Evolutionary conservation across 208 protist species (phyloP).

Genomic region (Histomonas meleagridis): DNA sequence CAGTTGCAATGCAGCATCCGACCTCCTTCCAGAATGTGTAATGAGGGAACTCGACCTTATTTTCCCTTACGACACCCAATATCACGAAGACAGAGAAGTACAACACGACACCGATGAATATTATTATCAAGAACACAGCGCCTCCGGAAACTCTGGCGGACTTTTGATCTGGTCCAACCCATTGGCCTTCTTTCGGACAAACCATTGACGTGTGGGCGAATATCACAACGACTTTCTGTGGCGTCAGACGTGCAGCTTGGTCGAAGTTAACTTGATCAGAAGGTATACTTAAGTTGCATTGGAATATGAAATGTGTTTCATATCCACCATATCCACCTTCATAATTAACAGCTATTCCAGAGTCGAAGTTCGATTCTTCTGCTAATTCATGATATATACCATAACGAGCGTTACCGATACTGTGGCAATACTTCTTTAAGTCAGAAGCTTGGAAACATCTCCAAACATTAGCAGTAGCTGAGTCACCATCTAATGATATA

Average conservation of each 20-base stretch:
- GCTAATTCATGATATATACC: not conserved
- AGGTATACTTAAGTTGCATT: not conserved
- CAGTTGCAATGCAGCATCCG: not conserved
- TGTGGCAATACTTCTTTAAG: not conserved
- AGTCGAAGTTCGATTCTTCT: not conserved
- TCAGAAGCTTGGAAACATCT: not conserved
- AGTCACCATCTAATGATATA: not conserved
- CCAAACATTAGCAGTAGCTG: not conserved
- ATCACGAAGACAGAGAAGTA: not conserved
- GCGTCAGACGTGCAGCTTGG: not conserved
- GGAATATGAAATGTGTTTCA: not conserved
- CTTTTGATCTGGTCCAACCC: no score
- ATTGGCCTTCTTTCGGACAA: not conserved
- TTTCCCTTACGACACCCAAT: not conserved
- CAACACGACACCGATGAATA: not conserved
- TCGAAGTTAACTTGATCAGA: not conserved
- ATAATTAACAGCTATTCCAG: not conserved
- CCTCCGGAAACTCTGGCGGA: not conserved
- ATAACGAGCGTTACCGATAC: not conserved
- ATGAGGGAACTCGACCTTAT: not conserved
- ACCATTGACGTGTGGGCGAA: not conserved
- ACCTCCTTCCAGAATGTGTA: not conserved
- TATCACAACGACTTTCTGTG: not conserved
- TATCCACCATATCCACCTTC: not conserved
- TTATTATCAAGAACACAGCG: not conserved